Base-by-base conservation (phyloP, 345 rosid genomes). In the Rhodamnia rubescens region DNA sequence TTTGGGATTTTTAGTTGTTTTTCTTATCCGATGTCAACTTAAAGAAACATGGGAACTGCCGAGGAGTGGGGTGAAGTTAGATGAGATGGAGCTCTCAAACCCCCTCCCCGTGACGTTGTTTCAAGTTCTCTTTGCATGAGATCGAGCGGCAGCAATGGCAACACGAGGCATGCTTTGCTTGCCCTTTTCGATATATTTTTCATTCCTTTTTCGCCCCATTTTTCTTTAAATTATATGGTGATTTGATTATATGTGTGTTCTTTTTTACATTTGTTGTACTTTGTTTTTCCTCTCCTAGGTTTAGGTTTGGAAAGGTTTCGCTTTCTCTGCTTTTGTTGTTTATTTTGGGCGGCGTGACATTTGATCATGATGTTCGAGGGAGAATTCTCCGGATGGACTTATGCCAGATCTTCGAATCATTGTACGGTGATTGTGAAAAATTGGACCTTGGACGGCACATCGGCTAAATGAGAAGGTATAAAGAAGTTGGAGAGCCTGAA, bases 61-160 rank as follows among this genome's bases (percentile, higher is more conserved):
- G 85, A 86, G 85, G 83, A 26, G 85, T 82, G 29, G 53, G 29
- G 49, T 53, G 50, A 80, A 87, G 90, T 90, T 89, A 88, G 92
- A 88, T 91, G 44, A 88, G 87, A 91, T 85, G 89, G 89, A 89
- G 90, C 92, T 92, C 89, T 91, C 94, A 74, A 87, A 32, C 16
- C 85, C 89, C 92, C 40, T 2, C 40, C 82, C 89, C 92, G 90
- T 90, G 89, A 24, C 82, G 83, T 75, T 32, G 59, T 87, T 82
- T n/a, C 50, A 32, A 82, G 59, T 7, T 64, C 82, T 69, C 75
- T 51, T 51, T 74, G 88, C 81, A 82, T 87, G 32, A 32, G 89
- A 87, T 87, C 78, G 78, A 69, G 47, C 10, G 78, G 78, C 78
- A 69, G 80, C 26, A 36, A 69, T 36, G 47, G 90, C 92, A 86